These are phyloP conservation scores for Termitomyces sp. DNA, from an alignment of 768 basidiomycete species.

Conservation along the genomic window DNA sequence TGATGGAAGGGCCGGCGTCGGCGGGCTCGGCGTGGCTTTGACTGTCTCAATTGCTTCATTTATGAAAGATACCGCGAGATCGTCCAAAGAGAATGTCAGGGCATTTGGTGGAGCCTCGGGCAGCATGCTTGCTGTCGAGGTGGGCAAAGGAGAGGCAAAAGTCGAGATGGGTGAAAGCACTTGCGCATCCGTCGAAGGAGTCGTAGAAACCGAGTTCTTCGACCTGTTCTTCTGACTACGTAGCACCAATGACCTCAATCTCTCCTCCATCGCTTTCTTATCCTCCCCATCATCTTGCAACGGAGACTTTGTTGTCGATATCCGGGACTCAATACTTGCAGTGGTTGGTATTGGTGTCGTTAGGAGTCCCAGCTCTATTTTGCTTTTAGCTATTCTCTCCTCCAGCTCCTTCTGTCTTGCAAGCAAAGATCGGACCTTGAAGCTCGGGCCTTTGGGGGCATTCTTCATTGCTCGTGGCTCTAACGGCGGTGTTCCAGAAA, in stretches of 20 bases:
- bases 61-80: conserved; percentile 53
- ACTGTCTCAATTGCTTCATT: conserved; percentile 46
- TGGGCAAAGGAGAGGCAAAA: neutral
- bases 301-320: neutral
- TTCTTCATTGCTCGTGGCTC: conserved; percentile 35
- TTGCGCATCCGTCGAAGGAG: conserved; percentile 4
- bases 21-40: conserved; percentile 20
- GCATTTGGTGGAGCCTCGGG: neutral
- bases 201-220: conserved; percentile 1
- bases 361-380: conserved; percentile 25
- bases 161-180: neutral
- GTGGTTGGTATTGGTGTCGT: neutral
- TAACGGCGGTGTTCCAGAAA: conserved; percentile 20
- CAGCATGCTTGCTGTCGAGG: neutral
- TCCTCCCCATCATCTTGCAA: conserved; percentile 1
- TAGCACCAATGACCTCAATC: conserved; percentile 31
- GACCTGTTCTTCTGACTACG: conserved; percentile 29
- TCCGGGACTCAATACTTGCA: neutral
- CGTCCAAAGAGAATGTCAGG: conserved; percentile 34
- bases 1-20: neutral
- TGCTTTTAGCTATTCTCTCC: conserved; percentile 32
- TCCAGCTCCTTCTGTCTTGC: conserved; percentile 41
- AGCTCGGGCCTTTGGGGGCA: conserved; percentile 31
- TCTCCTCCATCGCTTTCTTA: conserved; percentile 36
- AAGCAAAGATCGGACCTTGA: conserved; percentile 29